Evolutionary conservation across 2,329 filamentous ascomycete genomes (phyloP).

Genomic region (Torrubiella hemipterigena): DNA sequence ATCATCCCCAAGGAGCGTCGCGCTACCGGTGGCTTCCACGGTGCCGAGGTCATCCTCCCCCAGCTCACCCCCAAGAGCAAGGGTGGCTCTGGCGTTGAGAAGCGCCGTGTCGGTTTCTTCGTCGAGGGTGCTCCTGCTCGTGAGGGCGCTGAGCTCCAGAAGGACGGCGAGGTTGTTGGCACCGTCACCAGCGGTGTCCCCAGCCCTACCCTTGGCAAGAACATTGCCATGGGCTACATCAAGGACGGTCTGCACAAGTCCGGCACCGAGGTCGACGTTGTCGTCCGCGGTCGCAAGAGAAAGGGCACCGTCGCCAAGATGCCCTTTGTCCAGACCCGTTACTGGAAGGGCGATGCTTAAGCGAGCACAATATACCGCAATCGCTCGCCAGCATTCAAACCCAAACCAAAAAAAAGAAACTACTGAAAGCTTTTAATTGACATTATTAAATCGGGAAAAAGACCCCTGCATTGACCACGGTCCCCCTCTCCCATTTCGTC

Average conservation of each 20-base stretch:
- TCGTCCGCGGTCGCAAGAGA: conserved; percentile 65
- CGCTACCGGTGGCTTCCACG: conserved; percentile 64
- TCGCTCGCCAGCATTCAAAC: too few relatives aligned
- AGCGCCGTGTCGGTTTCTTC: conserved; percentile 69
- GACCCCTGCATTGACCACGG: too few relatives aligned
- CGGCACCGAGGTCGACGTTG: conserved; percentile 67
- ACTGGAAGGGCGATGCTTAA: too few relatives aligned
- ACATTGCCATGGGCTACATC: conserved; percentile 94
- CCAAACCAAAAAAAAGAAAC: too few relatives aligned
- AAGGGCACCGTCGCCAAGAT: conserved; percentile 72
- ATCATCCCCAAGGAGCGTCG: conserved; percentile 71
- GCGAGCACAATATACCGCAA: too few relatives aligned
- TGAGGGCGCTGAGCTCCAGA: conserved; percentile 72
- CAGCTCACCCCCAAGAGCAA: conserved; percentile 66
- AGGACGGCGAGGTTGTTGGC: conserved; percentile 58
- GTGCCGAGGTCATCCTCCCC: conserved; percentile 61
- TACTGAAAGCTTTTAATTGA: too few relatives aligned
- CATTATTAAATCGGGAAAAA: too few relatives aligned
- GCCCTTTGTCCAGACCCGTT: conserved; percentile 77
- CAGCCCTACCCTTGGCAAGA: conserved; percentile 73
- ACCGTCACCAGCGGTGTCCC: conserved; percentile 82
- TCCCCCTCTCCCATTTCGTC: too few relatives aligned
- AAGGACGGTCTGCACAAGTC: conserved; percentile 71
- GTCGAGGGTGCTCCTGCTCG: conserved; percentile 80
- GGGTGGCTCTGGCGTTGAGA: conserved; percentile 55